phyloP scores from a whole-genome alignment of 805 yeast species.

The Cyberlindnera lachancei region DNA sequence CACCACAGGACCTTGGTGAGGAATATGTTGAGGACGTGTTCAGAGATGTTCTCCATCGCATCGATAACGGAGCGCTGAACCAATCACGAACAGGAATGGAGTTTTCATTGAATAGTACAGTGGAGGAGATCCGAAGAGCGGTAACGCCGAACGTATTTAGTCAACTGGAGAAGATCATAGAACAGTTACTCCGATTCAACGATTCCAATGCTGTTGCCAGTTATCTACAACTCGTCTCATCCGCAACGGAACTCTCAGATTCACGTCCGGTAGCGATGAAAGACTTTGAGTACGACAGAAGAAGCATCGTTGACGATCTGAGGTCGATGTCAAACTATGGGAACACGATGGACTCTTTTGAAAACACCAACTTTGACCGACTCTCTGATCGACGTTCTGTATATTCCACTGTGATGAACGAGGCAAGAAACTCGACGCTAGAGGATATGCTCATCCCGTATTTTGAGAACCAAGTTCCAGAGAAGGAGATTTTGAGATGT shows the following conservation, averaged over 20 bases:
- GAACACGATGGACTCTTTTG: slow-evolving; percentile 31
- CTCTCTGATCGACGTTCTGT: slow-evolving; percentile 31
- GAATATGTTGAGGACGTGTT: slow-evolving; percentile 10
- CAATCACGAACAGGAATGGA: no score
- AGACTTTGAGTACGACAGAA: neutral
- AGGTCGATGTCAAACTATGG: slow-evolving; percentile 9
- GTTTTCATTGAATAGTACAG: no score
- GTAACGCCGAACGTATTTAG: slow-evolving; percentile 1
- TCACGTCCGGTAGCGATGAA: neutral
- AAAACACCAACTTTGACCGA: slow-evolving; percentile 27
- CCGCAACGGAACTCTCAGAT: slow-evolving; percentile 1
- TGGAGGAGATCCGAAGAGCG: no score
- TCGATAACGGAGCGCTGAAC: neutral
- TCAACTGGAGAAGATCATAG: slow-evolving; percentile 6
- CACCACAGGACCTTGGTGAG: slow-evolving; percentile 7
- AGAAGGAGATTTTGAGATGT: slow-evolving; percentile 35
- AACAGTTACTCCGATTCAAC: slow-evolving; percentile 4
- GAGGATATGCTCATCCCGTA: slow-evolving; percentile 27
- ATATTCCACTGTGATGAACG: slow-evolving; percentile 19
- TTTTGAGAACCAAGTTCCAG: slow-evolving; percentile 28
- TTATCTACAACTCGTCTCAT: slow-evolving; percentile 2
- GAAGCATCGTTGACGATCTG: slow-evolving; percentile 5
- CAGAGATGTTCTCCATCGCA: slow-evolving; percentile 11
- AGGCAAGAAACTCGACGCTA: slow-evolving; percentile 17
- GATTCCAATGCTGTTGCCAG: slow-evolving; percentile 7